Evolutionary conservation across 495 filamentous ascomycete species (phyloP).

Genomic region (Penicillium canariense): DNA sequence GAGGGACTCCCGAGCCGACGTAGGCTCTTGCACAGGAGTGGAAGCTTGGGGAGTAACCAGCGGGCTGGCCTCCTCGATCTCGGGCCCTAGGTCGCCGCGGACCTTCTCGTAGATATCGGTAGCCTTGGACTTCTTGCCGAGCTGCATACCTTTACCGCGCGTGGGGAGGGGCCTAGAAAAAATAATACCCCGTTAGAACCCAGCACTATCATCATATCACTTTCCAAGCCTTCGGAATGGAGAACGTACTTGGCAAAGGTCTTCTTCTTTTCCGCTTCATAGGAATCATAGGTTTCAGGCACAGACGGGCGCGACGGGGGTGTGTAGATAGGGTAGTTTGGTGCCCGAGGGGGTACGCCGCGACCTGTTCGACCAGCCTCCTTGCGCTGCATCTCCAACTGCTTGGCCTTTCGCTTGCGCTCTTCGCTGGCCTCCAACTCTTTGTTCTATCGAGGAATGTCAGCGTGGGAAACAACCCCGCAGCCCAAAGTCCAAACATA

Average conservation of each 20-base stretch:
- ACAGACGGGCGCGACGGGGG: slow-evolving; percentile 70
- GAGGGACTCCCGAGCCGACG: slow-evolving; percentile 60
- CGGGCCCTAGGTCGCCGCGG: slow-evolving; percentile 79
- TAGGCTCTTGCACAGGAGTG: slow-evolving; percentile 51
- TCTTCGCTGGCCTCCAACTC: slow-evolving; percentile 96
- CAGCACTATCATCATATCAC: not conserved
- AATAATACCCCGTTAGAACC: slow-evolving; percentile 12
- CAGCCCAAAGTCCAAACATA: slow-evolving; percentile 37
- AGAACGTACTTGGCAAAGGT: slow-evolving; percentile 63
- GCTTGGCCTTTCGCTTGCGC: slow-evolving; percentile 96
- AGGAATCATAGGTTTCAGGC: slow-evolving; percentile 83
- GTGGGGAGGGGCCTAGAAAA: slow-evolving; percentile 58
- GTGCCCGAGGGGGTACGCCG: slow-evolving; percentile 61
- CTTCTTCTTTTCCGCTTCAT: slow-evolving; percentile 97
- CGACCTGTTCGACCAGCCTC: slow-evolving; percentile 68
- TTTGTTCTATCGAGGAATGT: slow-evolving; percentile 69
- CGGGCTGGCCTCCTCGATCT: slow-evolving; percentile 72
- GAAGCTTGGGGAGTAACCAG: slow-evolving; percentile 65
- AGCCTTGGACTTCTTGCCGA: slow-evolving; percentile 96
- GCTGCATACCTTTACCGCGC: slow-evolving; percentile 96
- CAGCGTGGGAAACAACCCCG: slow-evolving; percentile 13
- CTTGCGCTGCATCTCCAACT: slow-evolving; percentile 96
- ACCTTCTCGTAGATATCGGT: slow-evolving; percentile 96
- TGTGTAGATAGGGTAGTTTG: slow-evolving; percentile 85
- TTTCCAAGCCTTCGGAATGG: not conserved